A percentile compares a stretch with the other conserved stretches of the same genome.
Conservation (phyloP, 352 stramenopile genomes). For the Globisporangium sylvaticum region DNA sequence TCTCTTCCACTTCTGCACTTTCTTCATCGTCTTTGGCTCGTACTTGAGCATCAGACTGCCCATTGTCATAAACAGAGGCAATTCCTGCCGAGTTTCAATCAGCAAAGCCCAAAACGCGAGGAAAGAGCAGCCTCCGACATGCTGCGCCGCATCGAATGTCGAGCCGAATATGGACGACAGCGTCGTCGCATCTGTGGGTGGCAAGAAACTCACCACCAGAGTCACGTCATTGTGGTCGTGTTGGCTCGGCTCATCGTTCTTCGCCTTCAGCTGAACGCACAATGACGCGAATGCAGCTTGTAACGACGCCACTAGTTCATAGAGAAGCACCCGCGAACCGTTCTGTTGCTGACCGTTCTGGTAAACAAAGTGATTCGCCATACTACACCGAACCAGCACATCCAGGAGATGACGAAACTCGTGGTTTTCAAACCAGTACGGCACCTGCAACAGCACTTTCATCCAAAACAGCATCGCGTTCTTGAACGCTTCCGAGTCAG, state of each 20-base stretch:
- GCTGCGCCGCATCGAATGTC: constrained; percentile 54
- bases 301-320: constrained; percentile 33
- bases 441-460: constrained; percentile 59
- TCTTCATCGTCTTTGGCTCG: constrained; percentile 74
- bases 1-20: constrained; percentile 76
- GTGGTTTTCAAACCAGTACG: constrained; percentile 77
- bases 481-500: constrained; percentile 29
- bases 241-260: constrained; percentile 25
- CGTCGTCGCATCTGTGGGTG: constrained; percentile 31
- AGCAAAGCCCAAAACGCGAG: constrained; percentile 67
- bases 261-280: constrained; percentile 31
- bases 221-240: constrained; percentile 29
- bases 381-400: constrained; percentile 62
- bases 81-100: constrained; percentile 74
- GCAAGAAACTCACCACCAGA: constrained; percentile 66
- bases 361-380: constrained; percentile 21
- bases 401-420: constrained; percentile 65
- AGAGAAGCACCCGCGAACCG: constrained; percentile 20
- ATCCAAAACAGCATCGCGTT: constrained; percentile 58
- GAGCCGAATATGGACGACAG: constrained; percentile 70
- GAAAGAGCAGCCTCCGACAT: constrained; percentile 58
- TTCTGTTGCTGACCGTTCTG: neutral
- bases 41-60: constrained; percentile 70
- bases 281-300: constrained; percentile 35
- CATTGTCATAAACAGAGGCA: constrained; percentile 59